A percentile compares a stretch with the other conserved stretches of the same genome.
These are phyloP conservation scores for Coemansia sp. DNA, from an alignment of 192 early-diverging fungal genomes.

Conservation along the genomic window DNA sequence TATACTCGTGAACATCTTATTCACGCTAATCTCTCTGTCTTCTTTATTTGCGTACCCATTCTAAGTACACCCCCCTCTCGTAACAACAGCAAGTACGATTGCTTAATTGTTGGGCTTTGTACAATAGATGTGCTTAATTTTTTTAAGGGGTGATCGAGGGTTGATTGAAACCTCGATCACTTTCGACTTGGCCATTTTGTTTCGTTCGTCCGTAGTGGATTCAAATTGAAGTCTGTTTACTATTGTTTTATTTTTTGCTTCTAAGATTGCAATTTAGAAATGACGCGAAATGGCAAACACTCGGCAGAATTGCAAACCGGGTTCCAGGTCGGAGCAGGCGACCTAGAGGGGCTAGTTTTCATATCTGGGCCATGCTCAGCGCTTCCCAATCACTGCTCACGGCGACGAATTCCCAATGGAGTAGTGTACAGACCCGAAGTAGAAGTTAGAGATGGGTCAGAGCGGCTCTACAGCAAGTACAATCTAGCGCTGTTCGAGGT, in stretches of 20 bases:
- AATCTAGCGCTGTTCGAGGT: conserved; percentile 40
- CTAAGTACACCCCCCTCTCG: too few relatives aligned
- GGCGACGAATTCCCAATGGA: conserved; percentile 5
- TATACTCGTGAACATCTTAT: too few relatives aligned
- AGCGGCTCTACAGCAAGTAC: conserved; percentile 42
- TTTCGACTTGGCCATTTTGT: background rate
- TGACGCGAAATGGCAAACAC: background rate
- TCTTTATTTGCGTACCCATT: too few relatives aligned
- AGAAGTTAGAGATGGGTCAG: conserved; percentile 31
- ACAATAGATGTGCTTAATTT: too few relatives aligned
- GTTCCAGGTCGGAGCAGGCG: conserved; percentile 16
- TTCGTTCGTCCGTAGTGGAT: background rate
- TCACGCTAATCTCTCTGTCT: too few relatives aligned
- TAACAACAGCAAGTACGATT: too few relatives aligned
- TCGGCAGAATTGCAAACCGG: background rate
- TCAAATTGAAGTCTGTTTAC: background rate
- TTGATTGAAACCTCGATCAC: background rate
- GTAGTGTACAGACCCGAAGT: conserved; percentile 35
- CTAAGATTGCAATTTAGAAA: background rate
- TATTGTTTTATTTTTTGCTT: background rate
- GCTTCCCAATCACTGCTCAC: conserved; percentile 22
- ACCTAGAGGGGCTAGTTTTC: conserved; percentile 39
- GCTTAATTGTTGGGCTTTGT: too few relatives aligned
- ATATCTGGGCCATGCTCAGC: conserved; percentile 26
- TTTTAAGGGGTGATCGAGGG: too few relatives aligned